Base-by-base conservation (phyloP, 352 stramenopile species). In the Albugo candida region DNA sequence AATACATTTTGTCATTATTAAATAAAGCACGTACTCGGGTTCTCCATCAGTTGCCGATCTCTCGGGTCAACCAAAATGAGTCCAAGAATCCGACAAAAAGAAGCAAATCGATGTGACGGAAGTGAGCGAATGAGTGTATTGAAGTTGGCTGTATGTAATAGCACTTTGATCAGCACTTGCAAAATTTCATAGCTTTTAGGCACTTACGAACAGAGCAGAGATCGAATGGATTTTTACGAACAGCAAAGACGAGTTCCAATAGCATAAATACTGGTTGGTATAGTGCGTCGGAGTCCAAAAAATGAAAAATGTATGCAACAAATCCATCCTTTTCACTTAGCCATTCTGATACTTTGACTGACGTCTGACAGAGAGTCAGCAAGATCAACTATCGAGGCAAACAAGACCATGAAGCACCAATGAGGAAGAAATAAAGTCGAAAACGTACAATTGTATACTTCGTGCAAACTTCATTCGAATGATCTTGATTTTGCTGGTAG, bases 1-100 rank as follows among this genome's bases (percentile, higher is more conserved):
- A 39, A 49, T 21, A 43, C 34, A 36, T 34, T 38, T 24, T 51
- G 35, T 10, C 14, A 47, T 67, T 41, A 51, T 46, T n/a, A n/a
- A n/a, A n/a, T n/a, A n/a, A n/a, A n/a, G n/a, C 19, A 70, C 64
- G 27, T 52, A 88, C 76, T 85, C 14, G 85, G 83, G 47, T 69
- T 93, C 49, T 96, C 88, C 18, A 97, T 62, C 1, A 96, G 61
- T 31, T 92, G 74, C 14, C 92, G 76, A 53, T 97, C 92, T 57
- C 97, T 92, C 1, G 87, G 87, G 53, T 97, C 88, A 64, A 97
- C 97, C 17, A 97, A 70, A 5, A 97, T 69, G 6, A 97, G 66
- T 2, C 86, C 91, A 18, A 98, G 66, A 24, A 97, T 86, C n/a
- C 92, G 81, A 45, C 88, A 97, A 59, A 97, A 97, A 60, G 96